Conservation (phyloP, 257 asterid genomes). For the Striga asiatica region DNA sequence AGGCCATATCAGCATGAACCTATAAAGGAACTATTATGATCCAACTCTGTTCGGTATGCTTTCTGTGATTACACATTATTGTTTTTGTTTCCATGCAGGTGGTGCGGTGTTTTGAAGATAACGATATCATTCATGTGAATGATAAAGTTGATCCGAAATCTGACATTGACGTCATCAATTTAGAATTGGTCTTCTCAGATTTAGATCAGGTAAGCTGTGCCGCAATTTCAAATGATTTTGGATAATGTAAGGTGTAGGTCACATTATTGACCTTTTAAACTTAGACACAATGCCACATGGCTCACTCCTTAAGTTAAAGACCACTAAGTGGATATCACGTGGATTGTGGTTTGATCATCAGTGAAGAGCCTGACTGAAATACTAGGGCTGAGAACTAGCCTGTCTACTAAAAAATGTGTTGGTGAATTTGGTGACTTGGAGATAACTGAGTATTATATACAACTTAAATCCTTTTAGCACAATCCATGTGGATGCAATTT, state of each 20-base stretch:
- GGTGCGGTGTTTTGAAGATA: constrained; percentile 95
- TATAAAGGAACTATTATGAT: not conserved
- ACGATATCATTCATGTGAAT: constrained; percentile 88
- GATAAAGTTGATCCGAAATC: constrained; percentile 92
- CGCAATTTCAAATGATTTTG: constrained; percentile 6
- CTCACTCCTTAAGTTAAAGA: not conserved
- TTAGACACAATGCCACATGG: not conserved
- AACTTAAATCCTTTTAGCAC: not conserved
- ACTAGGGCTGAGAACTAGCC: not conserved
- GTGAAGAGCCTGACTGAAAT: not conserved
- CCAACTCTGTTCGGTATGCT: not conserved
- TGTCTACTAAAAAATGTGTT: not conserved
- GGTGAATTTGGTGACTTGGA: not conserved
- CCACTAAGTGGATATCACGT: not conserved
- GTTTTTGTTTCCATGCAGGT: constrained; percentile 36
- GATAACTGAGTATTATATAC: constrained; percentile 2
- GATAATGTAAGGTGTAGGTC: constrained; percentile 6
- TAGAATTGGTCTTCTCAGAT: constrained; percentile 91
- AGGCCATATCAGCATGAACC: constrained; percentile 4
- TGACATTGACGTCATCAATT: constrained; percentile 81
- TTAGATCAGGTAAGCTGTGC: constrained; percentile 72
- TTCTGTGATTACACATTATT: not conserved
- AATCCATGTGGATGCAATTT: not conserved
- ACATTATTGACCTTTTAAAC: constrained; percentile 2
- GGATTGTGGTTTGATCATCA: not conserved